Percentiles rank a stretch among this genome's conserved stretches.
These are phyloP conservation scores for Phytophthora palmivora DNA, from an alignment of 352 stramenopile species.

Conservation along the genomic window DNA sequence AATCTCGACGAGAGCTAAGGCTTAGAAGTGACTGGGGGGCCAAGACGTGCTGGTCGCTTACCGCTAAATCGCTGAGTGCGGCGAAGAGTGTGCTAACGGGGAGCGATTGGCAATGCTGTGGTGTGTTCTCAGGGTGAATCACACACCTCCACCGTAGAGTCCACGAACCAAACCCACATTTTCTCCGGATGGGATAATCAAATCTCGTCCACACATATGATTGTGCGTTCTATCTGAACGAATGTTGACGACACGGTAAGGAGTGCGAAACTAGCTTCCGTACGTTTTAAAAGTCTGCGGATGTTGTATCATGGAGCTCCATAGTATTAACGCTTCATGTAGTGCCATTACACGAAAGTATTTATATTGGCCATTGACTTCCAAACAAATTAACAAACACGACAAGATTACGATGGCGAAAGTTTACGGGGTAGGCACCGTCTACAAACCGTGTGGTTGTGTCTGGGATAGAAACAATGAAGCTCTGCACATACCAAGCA, in stretches of 20 bases:
- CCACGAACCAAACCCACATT: neutral
- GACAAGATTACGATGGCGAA: constrained; percentile 10
- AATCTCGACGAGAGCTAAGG: neutral
- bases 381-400: neutral
- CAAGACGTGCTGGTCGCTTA: neutral
- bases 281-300: too few species aligned
- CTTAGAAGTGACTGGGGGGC: neutral
- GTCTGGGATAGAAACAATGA: constrained; percentile 1
- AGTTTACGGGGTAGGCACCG: constrained; percentile 11
- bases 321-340: too few species aligned
- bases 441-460: constrained; percentile 1
- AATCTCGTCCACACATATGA: neutral
- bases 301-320: too few species aligned
- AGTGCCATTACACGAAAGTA: neutral
- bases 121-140: neutral
- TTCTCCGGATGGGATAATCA: constrained; percentile 9
- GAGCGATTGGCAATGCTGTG: constrained; percentile 15
- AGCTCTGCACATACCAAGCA: too few species aligned
- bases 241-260: neutral
- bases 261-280: neutral
- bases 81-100: neutral
- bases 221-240: neutral
- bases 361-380: neutral
- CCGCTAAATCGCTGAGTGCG: constrained; percentile 13
- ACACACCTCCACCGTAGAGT: too few species aligned